These are phyloP conservation scores for Rhazya stricta DNA, from an alignment of 257 asterid species.

Conservation along the genomic window DNA sequence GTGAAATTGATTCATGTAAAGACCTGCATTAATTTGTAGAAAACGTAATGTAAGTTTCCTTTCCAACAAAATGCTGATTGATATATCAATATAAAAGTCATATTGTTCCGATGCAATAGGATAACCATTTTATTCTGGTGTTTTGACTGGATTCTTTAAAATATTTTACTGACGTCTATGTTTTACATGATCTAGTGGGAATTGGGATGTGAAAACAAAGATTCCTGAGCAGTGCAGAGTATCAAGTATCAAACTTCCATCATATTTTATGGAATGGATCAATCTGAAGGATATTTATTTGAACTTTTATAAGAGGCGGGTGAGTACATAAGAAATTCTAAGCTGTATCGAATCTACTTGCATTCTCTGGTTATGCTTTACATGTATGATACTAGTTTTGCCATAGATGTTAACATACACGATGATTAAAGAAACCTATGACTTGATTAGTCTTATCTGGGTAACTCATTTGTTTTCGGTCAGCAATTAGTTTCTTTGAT, in stretches of 20 bases:
- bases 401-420: not conserved
- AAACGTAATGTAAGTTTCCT: not conserved
- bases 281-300: slow-evolving; percentile 82
- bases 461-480: not conserved
- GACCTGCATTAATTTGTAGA: not conserved
- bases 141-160: not conserved
- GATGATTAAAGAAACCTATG: not conserved
- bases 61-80: not conserved
- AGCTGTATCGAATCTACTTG: not conserved
- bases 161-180: slow-evolving; percentile 20
- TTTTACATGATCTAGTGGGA: slow-evolving; percentile 53
- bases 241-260: slow-evolving; percentile 62
- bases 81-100: not conserved
- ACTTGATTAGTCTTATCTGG: not conserved
- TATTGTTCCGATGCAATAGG: not conserved
- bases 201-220: slow-evolving; percentile 95
- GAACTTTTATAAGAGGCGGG: slow-evolving; percentile 78
- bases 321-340: slow-evolving; percentile 28
- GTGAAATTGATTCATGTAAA: not conserved
- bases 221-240: slow-evolving; percentile 82
- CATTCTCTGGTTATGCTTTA: not conserved
- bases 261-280: slow-evolving; percentile 91
- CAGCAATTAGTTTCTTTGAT: not conserved
- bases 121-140: too few species aligned
- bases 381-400: not conserved